Conservation (phyloP, 768 basidiomycete genomes). For the Jaapia argillacea region DNA sequence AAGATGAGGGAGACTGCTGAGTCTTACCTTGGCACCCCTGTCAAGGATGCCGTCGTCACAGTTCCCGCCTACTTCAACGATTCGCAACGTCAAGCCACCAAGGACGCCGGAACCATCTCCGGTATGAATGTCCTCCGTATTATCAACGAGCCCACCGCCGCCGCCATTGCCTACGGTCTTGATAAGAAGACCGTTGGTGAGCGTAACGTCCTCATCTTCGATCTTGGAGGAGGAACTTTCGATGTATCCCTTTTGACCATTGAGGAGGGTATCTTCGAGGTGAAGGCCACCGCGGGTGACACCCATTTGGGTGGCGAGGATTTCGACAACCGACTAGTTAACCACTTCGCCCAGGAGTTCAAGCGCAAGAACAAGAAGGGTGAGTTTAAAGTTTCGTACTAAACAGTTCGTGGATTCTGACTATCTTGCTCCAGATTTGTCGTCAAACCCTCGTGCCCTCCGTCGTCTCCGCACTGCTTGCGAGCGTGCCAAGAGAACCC, state of each 20-base stretch:
- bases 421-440: constrained; percentile 47
- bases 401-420: constrained; percentile 6
- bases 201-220: constrained; percentile 95
- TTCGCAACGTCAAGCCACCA: constrained; percentile 97
- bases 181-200: constrained; percentile 89
- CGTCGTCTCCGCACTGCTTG: constrained; percentile 96
- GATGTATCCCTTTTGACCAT: constrained; percentile 96
- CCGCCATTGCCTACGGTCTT: constrained; percentile 96
- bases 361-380: constrained; percentile 97
- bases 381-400: constrained; percentile 19
- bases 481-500: constrained; percentile 97
- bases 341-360: constrained; percentile 95
- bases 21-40: constrained; percentile 79
- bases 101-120: constrained; percentile 92
- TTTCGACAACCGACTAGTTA: constrained; percentile 96
- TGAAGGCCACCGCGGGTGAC: constrained; percentile 97
- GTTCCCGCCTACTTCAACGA: constrained; percentile 99
- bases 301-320: constrained; percentile 98
- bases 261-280: constrained; percentile 96
- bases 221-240: constrained; percentile 97
- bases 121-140: constrained; percentile 96
- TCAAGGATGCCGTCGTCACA: constrained; percentile 90
- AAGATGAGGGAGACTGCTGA: constrained; percentile 99
- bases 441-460: constrained; percentile 87
- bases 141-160: constrained; percentile 98